phyloP scores from a whole-genome alignment of 2,329 filamentous ascomycete genomes.

The Zelopaecilomyces penicillatus region DNA sequence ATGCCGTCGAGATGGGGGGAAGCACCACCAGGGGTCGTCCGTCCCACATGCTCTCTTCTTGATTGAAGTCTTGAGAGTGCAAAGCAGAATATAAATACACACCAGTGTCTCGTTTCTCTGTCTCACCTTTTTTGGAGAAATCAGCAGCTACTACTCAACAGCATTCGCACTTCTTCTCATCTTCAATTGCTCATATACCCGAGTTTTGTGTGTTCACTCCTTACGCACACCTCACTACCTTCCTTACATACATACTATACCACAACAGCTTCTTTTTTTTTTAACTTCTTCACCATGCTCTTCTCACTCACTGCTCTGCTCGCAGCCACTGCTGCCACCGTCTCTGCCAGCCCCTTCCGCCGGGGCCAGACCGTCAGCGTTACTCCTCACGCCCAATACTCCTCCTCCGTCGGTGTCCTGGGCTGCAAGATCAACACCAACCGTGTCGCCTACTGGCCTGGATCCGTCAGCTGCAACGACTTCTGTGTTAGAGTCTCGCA shows the following conservation, averaged over 20 bases:
- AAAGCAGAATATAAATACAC: no score
- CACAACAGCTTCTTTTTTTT: constrained; percentile 13
- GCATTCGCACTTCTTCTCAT: no score
- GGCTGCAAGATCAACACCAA: constrained; percentile 54
- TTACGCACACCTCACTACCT: not conserved
- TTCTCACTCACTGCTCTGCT: constrained; percentile 19
- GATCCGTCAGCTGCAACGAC: constrained; percentile 42
- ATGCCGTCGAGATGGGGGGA: no score
- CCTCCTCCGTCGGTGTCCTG: constrained; percentile 48
- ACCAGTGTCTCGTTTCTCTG: no score
- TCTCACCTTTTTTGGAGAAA: no score
- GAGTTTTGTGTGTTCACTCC: not conserved
- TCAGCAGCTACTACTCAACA: no score
- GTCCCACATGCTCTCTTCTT: no score
- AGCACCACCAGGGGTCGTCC: no score
- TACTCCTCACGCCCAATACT: constrained; percentile 50
- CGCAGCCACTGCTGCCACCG: constrained; percentile 19
- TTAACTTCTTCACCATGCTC: constrained; percentile 18
- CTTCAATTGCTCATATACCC: no score
- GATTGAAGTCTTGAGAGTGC: no score
- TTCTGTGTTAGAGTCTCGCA: constrained; percentile 48
- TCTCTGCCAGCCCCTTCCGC: constrained; percentile 19
- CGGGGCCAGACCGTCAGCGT: constrained; percentile 25
- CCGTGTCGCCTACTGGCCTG: constrained; percentile 54
- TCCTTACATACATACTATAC: constrained; percentile 8